phyloP scores from a whole-genome alignment of 305 asterid species.

The Coffea humblotiana region DNA sequence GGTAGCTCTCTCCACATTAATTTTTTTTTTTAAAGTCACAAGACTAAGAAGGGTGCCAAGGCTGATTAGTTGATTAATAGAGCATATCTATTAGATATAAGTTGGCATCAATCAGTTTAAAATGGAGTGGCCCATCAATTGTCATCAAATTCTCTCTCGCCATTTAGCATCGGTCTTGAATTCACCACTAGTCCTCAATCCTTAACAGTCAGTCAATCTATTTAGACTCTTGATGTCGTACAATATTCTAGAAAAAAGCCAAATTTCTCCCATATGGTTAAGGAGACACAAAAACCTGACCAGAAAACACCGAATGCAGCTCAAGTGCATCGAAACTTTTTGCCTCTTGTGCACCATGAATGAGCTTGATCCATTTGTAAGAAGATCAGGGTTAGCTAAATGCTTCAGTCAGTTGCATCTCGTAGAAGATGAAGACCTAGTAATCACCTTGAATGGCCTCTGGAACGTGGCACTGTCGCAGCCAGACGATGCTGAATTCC shows the following conservation, averaged over 20 bases:
- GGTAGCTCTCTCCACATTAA: too few species aligned
- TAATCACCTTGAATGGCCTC: slow-evolving; percentile 20
- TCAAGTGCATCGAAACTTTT: slow-evolving; percentile 14
- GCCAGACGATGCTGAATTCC: slow-evolving; percentile 35
- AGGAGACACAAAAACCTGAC: slow-evolving; percentile 4
- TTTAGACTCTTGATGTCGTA: neutral
- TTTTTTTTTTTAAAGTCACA: too few species aligned
- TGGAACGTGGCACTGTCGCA: slow-evolving; percentile 34
- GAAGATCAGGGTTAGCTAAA: slow-evolving; percentile 22
- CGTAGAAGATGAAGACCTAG: slow-evolving; percentile 15
- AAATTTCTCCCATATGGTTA: slow-evolving; percentile 6
- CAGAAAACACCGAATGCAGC: neutral
- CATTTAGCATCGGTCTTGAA: neutral
- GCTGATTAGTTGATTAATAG: neutral
- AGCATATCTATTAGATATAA: neutral
- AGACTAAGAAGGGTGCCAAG: neutral
- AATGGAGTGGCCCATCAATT: neutral
- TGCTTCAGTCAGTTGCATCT: slow-evolving; percentile 29
- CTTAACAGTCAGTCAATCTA: neutral
- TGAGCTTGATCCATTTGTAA: slow-evolving; percentile 23
- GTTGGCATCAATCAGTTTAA: neutral
- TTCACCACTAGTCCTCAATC: neutral
- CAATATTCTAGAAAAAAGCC: slow-evolving; percentile 1
- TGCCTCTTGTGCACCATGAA: slow-evolving; percentile 29
- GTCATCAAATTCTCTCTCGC: neutral